Base-by-base conservation (phyloP, 208 protist species). In the Trypanosoma rangeli region DNA sequence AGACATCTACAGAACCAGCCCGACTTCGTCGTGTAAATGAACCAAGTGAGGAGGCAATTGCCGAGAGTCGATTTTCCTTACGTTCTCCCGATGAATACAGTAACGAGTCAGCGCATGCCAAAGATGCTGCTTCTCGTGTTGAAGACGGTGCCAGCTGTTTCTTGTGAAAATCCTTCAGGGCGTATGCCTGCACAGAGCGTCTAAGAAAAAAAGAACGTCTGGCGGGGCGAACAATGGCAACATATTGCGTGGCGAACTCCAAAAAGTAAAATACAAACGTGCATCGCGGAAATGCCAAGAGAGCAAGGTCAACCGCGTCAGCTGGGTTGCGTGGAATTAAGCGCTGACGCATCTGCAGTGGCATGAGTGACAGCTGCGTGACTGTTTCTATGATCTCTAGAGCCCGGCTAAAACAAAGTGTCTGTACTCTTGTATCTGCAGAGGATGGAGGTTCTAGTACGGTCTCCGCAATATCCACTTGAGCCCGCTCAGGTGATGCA, bases 181-280 rank as follows among this genome's bases (percentile, higher is more conserved):
- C 77, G 42, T 83, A 87, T 9, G 89, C 74, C 60, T 90, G 90
- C 66, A 85, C 68, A 42, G 78, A 76, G 31, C 88, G 83, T 49
- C 81, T 75, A 42, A 91, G 58, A 73, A 92, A 96, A 49, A 69
- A 75, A 5, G 49, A 72, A 33, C 64, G 48, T 64, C 70, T 49
- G 13, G 88, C 86, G 16, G 91, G 91, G 4, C 88, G 88, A 12
- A 96, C 70, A 29, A 96, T 73, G 16, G 90, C 82, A 52, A 86
- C 82, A 71, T 89, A 93, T 44, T 80, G 73, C 57, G 83, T 92
- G 8, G 79, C 74, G 80, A 92, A 96, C 68, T 96, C 91, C 42
- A 85, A 84, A 71, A 93, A 94, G 76, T 92, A 96, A 63, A 96
- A 96, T 58, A 96, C 86, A 79, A 96, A 96, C 5, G 87, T 90